Percentiles rank a stretch among this genome's conserved stretches.
Conservation (phyloP, 805 yeast genomes). For the Pichia membranifaciens region DNA sequence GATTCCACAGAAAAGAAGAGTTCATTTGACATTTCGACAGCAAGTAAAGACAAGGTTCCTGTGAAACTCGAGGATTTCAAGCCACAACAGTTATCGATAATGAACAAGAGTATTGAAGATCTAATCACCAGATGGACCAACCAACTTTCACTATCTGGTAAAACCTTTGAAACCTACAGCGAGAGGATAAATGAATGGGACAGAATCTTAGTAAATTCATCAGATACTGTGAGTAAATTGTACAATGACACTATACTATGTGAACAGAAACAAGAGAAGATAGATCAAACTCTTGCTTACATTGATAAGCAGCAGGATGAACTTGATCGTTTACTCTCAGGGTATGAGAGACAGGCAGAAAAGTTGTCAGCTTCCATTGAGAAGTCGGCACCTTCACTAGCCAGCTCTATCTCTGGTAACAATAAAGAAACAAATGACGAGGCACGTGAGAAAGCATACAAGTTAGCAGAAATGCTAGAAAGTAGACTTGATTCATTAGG, state of each 20-base stretch:
- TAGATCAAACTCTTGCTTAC: slow-evolving; percentile 81
- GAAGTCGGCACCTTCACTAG: slow-evolving; percentile 16
- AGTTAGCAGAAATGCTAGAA: slow-evolving; percentile 77
- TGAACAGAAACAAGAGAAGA: slow-evolving; percentile 75
- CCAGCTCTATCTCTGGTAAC: neutral
- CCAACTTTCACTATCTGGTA: slow-evolving; percentile 67
- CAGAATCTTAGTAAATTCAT: slow-evolving; percentile 71
- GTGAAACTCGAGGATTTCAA: slow-evolving; percentile 48
- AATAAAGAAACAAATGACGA: slow-evolving; percentile 54
- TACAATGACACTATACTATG: slow-evolving; percentile 75
- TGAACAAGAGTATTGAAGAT: slow-evolving; percentile 90
- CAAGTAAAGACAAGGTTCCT: slow-evolving; percentile 22
- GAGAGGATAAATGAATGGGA: slow-evolving; percentile 82
- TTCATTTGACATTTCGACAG: slow-evolving; percentile 5
- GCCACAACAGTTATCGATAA: slow-evolving; percentile 69
- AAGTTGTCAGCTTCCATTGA: slow-evolving; percentile 35
- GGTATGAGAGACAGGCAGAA: slow-evolving; percentile 74
- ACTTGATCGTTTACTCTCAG: slow-evolving; percentile 71
- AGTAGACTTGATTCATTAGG: slow-evolving; percentile 76
- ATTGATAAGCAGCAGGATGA: slow-evolving; percentile 92
- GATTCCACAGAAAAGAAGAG: slow-evolving; percentile 12
- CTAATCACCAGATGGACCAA: slow-evolving; percentile 89
- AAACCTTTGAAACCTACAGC: slow-evolving; percentile 71
- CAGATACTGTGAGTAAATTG: slow-evolving; percentile 73
- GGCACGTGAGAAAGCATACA: slow-evolving; percentile 84